These are phyloP conservation scores for Termitomyces titanicus DNA, from an alignment of 768 basidiomycete genomes.

Conservation along the genomic window DNA sequence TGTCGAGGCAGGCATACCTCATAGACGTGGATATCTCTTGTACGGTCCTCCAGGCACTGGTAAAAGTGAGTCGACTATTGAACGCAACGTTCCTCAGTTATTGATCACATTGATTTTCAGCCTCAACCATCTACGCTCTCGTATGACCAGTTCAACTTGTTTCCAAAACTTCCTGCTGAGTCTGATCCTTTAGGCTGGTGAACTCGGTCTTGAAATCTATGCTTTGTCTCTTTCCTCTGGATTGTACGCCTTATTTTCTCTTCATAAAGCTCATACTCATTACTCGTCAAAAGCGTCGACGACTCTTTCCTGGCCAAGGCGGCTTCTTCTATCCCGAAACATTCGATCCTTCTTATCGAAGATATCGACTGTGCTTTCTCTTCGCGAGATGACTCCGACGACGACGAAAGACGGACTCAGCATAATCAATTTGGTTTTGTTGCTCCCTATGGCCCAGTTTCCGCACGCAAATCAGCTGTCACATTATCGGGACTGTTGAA, in stretches of 20 bases:
- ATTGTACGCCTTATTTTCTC: conserved; percentile 30
- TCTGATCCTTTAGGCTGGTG: conserved; percentile 37
- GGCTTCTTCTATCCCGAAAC: conserved; percentile 43
- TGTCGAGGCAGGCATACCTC: conserved; percentile 50
- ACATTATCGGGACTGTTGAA: conserved; percentile 57
- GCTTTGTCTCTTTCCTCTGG: conserved; percentile 46
- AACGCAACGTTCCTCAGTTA: conserved; percentile 2
- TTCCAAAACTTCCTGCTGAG: not conserved
- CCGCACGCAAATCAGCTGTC: conserved; percentile 28
- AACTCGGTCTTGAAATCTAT: conserved; percentile 85
- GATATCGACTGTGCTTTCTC: conserved; percentile 62
- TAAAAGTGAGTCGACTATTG: conserved; percentile 39
- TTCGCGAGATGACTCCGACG: conserved; percentile 38
- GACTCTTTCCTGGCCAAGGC: conserved; percentile 45
- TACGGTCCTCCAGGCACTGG: conserved; percentile 62
- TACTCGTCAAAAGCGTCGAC: conserved; percentile 34
- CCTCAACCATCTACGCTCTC: conserved; percentile 52
- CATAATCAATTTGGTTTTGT: conserved; percentile 8
- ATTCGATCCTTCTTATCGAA: conserved; percentile 54
- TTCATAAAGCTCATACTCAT: conserved; percentile 2
- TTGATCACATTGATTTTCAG: conserved; percentile 36
- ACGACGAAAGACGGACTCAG: conserved; percentile 7
- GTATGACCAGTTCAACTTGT: conserved; percentile 19
- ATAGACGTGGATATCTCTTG: conserved; percentile 53
- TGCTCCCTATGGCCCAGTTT: not conserved